Conservation (phyloP, 2,329 filamentous ascomycete species). For the Diaporthe destruens region DNA sequence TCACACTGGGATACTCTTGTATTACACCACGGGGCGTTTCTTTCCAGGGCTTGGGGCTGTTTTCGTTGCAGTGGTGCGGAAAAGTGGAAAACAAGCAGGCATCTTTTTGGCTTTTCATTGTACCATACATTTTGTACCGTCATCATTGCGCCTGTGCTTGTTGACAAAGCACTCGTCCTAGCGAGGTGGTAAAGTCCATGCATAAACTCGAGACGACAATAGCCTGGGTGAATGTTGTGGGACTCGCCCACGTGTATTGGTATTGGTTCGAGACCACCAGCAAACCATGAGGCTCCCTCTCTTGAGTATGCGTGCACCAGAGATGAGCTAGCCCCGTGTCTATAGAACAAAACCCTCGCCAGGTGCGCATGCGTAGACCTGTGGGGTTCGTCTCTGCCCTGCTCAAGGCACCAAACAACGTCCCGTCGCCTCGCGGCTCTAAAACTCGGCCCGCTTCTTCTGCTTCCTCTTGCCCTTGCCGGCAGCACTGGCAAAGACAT, state of each 20-base stretch:
- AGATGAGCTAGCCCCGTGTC: background rate
- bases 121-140: slow-evolving; percentile 16
- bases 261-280: background rate
- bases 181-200: background rate
- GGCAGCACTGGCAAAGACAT: slow-evolving; percentile 52
- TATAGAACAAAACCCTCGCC: background rate
- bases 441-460: slow-evolving; percentile 41
- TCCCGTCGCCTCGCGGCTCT: background rate
- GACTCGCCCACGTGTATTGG: background rate
- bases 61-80: background rate
- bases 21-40: slow-evolving; percentile 1
- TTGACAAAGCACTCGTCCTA: background rate
- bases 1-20: slow-evolving; percentile 1
- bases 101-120: slow-evolving; percentile 18
- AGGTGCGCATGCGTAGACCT: too few species aligned
- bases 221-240: background rate
- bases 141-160: slow-evolving; percentile 12
- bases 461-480: slow-evolving; percentile 39
- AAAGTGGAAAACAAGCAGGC: slow-evolving; percentile 18
- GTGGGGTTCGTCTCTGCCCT: background rate
- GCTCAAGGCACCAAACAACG: background rate
- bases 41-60: background rate
- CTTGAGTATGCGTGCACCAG: background rate
- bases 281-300: background rate
- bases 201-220: background rate